phyloP scores from a whole-genome alignment of 2,329 filamentous ascomycete species.

The Escovopsis sp. region DNA sequence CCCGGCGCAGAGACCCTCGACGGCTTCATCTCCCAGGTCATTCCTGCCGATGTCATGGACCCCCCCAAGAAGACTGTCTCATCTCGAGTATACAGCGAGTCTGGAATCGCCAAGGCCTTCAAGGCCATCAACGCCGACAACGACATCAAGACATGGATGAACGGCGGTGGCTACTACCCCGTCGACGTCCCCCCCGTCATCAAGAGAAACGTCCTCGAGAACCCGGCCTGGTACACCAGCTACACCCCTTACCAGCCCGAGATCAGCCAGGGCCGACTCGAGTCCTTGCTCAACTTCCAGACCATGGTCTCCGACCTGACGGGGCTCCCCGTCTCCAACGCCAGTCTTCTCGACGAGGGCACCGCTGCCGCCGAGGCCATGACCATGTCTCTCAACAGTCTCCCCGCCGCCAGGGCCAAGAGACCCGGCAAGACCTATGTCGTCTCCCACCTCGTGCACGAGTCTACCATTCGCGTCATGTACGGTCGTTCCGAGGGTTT shows the following conservation, averaged over 20 bases:
- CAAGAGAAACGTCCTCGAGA: slow-evolving; percentile 83
- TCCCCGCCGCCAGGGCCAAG: slow-evolving; percentile 59
- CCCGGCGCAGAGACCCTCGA: slow-evolving; percentile 62
- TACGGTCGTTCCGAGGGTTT: slow-evolving; percentile 82
- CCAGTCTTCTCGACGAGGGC: slow-evolving; percentile 78
- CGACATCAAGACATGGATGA: slow-evolving; percentile 46
- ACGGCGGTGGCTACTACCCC: slow-evolving; percentile 77
- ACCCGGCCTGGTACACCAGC: slow-evolving; percentile 93
- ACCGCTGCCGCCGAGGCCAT: slow-evolving; percentile 92
- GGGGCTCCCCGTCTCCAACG: slow-evolving; percentile 74
- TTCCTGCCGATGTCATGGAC: slow-evolving; percentile 60
- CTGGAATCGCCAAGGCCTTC: slow-evolving; percentile 9
- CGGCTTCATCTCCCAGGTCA: slow-evolving; percentile 70
- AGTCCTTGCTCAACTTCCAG: slow-evolving; percentile 91
- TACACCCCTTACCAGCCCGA: slow-evolving; percentile 96
- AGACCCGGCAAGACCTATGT: slow-evolving; percentile 65
- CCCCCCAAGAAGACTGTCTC: slow-evolving; percentile 18
- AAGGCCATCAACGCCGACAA: slow-evolving; percentile 27
- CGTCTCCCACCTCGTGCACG: slow-evolving; percentile 69
- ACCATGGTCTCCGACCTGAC: slow-evolving; percentile 84
- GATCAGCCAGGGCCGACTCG: slow-evolving; percentile 86
- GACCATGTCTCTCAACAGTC: slow-evolving; percentile 73
- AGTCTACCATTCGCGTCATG: slow-evolving; percentile 74
- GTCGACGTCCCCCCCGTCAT: slow-evolving; percentile 83
- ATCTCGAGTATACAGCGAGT: slow-evolving; percentile 39